A percentile compares a stretch with the other conserved stretches of the same genome.
phyloP scores from a whole-genome alignment of 140 eudicot genomes.

The Erigeron philadelphicus region DNA sequence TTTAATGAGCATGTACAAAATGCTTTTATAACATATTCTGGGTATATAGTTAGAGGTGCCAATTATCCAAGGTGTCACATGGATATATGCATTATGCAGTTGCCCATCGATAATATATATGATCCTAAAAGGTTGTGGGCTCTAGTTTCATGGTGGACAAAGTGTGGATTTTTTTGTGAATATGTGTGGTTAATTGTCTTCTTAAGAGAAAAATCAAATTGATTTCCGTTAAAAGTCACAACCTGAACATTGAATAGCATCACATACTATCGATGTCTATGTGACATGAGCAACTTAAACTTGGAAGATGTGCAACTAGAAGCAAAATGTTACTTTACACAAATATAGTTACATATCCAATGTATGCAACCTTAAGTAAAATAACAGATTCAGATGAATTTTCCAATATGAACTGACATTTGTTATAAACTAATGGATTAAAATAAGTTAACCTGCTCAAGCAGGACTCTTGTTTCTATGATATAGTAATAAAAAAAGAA shows the following conservation, averaged over 20 bases:
- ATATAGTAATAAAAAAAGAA: slow-evolving; percentile 13
- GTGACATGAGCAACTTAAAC: background rate
- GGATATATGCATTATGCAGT: too few species aligned
- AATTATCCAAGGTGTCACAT: too few species aligned
- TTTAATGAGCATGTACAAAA: background rate
- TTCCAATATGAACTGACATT: slow-evolving; percentile 17
- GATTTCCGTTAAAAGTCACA: background rate
- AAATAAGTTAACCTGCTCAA: slow-evolving; percentile 22
- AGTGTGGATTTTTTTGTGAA: too few species aligned
- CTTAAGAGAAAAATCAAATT: too few species aligned
- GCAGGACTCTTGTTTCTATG: slow-evolving; percentile 27
- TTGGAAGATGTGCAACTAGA: slow-evolving; percentile 4
- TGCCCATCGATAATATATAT: too few species aligned
- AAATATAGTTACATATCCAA: background rate
- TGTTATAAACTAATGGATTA: background rate
- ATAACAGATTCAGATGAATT: slow-evolving; percentile 8
- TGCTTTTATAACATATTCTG: too few species aligned
- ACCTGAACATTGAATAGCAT: background rate
- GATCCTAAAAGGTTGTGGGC: too few species aligned
- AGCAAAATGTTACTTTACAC: slow-evolving; percentile 7
- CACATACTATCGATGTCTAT: background rate
- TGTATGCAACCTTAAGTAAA: background rate
- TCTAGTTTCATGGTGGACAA: too few species aligned
- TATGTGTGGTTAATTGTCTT: too few species aligned
- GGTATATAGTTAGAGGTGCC: too few species aligned